Evolutionary conservation across 176 grass and related monocot genomes (phyloP).

Genomic region (Leersia perrieri): DNA sequence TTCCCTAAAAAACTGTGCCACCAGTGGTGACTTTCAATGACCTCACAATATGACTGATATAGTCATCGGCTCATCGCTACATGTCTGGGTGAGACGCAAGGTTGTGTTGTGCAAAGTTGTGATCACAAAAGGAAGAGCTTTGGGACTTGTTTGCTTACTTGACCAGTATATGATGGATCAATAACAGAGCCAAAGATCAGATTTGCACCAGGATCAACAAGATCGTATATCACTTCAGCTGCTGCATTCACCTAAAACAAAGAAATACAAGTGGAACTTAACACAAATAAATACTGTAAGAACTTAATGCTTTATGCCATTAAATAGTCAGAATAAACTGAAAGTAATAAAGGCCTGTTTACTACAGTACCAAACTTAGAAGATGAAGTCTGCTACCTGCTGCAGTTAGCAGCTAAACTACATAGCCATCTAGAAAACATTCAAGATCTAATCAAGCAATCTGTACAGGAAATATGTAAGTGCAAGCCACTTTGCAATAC

Average conservation of each 20-base stretch:
- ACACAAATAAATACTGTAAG: not conserved
- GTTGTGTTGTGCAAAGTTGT: not conserved
- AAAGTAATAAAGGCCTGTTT: not conserved
- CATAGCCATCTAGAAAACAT: not conserved
- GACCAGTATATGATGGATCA: conserved; percentile 81
- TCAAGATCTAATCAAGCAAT: conserved; percentile 2
- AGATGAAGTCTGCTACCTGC: not conserved
- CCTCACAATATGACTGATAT: not conserved
- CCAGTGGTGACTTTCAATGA: not conserved
- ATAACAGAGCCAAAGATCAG: conserved; percentile 91
- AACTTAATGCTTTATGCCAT: not conserved
- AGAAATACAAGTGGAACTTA: not conserved
- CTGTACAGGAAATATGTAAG: not conserved
- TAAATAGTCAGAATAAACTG: not conserved
- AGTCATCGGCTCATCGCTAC: not conserved
- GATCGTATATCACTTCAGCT: conserved; percentile 95
- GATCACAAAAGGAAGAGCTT: not conserved
- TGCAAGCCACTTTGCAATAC: conserved; percentile 24
- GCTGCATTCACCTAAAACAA: conserved; percentile 74
- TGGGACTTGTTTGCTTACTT: conserved; percentile 47
- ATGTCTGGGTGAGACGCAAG: not conserved
- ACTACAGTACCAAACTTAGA: not conserved
- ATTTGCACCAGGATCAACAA: conserved; percentile 92
- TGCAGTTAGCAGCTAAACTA: not conserved
- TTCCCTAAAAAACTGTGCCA: too few species aligned